Percentiles rank a stretch among this genome's conserved stretches.
phyloP scores from a whole-genome alignment of 768 basidiomycete species.

The Trichaptum fuscoviolaceum region DNA sequence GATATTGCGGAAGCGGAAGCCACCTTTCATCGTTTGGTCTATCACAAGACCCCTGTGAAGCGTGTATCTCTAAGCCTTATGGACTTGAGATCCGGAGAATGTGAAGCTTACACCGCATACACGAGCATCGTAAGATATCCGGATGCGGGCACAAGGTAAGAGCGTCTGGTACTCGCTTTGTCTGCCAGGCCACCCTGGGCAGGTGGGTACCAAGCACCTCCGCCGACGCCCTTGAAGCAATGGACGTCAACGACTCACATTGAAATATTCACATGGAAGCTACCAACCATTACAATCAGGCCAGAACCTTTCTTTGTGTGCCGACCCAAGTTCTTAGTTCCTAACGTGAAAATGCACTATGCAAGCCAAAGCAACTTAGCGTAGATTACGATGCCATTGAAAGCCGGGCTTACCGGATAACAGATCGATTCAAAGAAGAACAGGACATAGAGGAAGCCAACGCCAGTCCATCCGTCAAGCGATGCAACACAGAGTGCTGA shows the following conservation, averaged over 20 bases:
- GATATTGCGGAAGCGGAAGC: conserved; percentile 46
- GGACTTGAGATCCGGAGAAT: conserved; percentile 4
- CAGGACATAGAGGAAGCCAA: conserved; percentile 56
- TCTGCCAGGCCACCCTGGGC: conserved; percentile 56
- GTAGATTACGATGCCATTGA: not conserved
- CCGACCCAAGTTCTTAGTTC: conserved; percentile 56
- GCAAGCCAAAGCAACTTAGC: not conserved
- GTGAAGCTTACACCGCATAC: conserved; percentile 46
- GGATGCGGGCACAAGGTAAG: conserved; percentile 55
- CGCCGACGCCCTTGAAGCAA: conserved; percentile 45
- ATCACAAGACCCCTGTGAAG: conserved; percentile 45
- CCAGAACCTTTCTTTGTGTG: conserved; percentile 60
- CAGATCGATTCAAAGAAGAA: conserved; percentile 79
- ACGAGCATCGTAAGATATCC: conserved; percentile 55
- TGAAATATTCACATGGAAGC: not conserved
- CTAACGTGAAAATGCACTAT: conserved; percentile 58
- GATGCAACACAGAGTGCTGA: conserved; percentile 49
- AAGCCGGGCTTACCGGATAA: conserved; percentile 42
- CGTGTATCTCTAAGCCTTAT: conserved; percentile 5
- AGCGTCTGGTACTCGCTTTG: conserved; percentile 40
- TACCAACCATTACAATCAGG: conserved; percentile 52
- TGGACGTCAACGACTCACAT: not conserved
- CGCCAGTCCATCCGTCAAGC: conserved; percentile 45
- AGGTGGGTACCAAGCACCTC: conserved; percentile 65
- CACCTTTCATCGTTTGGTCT: conserved; percentile 40